A percentile compares a stretch with the other conserved stretches of the same genome.
phyloP scores from a whole-genome alignment of 2,329 filamentous ascomycete species.

The Colletotrichum brevisporum region DNA sequence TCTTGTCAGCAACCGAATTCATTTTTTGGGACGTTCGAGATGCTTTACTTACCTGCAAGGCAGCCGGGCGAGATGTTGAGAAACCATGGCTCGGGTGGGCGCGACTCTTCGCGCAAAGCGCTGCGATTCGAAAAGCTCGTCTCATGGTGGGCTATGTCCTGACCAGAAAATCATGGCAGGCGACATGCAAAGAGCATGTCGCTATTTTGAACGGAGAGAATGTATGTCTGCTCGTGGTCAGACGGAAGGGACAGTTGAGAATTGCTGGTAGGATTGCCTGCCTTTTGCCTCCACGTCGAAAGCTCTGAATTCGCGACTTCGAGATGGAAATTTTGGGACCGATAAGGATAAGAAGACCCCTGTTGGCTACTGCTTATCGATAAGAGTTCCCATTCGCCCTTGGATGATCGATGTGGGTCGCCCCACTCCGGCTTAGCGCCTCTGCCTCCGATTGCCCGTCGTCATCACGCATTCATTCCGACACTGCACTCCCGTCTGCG shows the following conservation, averaged over 20 bases:
- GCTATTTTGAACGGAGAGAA: background rate
- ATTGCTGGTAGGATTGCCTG: conserved; percentile 2
- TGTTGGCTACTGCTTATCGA: conserved; percentile 14
- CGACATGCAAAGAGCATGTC: conserved; percentile 21
- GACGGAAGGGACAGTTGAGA: background rate
- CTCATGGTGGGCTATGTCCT: conserved; percentile 35
- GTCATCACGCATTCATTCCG: conserved; percentile 39
- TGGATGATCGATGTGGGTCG: background rate
- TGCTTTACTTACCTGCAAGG: conserved; percentile 30
- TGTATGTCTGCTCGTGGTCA: background rate
- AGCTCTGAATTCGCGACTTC: conserved; percentile 1
- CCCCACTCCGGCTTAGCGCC: conserved; percentile 38
- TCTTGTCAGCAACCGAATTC: background rate
- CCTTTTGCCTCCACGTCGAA: conserved; percentile 25
- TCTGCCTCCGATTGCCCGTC: conserved; percentile 35
- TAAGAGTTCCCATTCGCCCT: conserved; percentile 15
- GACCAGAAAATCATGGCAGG: conserved; percentile 28
- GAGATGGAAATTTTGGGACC: conserved; percentile 34
- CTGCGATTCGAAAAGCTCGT: conserved; percentile 30
- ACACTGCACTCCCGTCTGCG: conserved; percentile 17
- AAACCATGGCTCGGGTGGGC: conserved; percentile 36
- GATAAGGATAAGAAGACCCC: conserved; percentile 30
- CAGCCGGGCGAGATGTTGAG: conserved; percentile 28
- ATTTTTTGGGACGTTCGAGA: too few species aligned
- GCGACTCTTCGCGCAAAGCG: conserved; percentile 22